Percentiles rank a stretch among this genome's conserved stretches.
Conservation (phyloP, 2,329 filamentous ascomycete species). For the Ophiocordyceps polyrhachis-furcata region DNA sequence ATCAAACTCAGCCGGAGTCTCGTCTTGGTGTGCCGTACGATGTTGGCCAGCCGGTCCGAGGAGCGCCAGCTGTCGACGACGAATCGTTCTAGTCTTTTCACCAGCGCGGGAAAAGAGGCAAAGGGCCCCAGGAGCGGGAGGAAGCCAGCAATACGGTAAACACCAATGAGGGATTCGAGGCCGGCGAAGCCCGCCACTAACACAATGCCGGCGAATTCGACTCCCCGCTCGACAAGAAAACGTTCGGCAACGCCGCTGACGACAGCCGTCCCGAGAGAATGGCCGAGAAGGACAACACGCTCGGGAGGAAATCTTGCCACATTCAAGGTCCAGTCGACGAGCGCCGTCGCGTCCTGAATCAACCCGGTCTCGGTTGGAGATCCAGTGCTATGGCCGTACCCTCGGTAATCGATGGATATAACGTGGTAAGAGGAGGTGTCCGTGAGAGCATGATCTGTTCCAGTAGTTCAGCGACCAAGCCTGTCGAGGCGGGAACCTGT, state of each 20-base stretch:
- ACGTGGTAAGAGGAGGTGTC: constrained; percentile 60
- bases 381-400: constrained; percentile 70
- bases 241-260: constrained; percentile 55
- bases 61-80: constrained; percentile 75
- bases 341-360: constrained; percentile 56
- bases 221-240: constrained; percentile 34
- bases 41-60: constrained; percentile 40
- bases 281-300: constrained; percentile 65
- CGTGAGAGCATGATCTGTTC: constrained; percentile 51
- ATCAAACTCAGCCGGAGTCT: constrained; percentile 51
- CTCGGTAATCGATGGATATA: constrained; percentile 79
- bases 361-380: constrained; percentile 62
- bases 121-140: constrained; percentile 68
- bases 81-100: constrained; percentile 38
- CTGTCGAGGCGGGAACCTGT: too few species aligned
- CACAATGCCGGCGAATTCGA: constrained; percentile 62
- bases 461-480: too few species aligned
- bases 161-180: constrained; percentile 52
- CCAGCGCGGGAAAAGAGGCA: constrained; percentile 42
- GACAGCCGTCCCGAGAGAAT: constrained; percentile 78
- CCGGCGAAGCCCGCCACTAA: constrained; percentile 66
- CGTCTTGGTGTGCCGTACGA: constrained; percentile 30
- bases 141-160: constrained; percentile 61
- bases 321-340: constrained; percentile 54
- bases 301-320: constrained; percentile 44